Conservation (phyloP, 805 yeast genomes). For the Saccharomycopsis fibuligera region DNA sequence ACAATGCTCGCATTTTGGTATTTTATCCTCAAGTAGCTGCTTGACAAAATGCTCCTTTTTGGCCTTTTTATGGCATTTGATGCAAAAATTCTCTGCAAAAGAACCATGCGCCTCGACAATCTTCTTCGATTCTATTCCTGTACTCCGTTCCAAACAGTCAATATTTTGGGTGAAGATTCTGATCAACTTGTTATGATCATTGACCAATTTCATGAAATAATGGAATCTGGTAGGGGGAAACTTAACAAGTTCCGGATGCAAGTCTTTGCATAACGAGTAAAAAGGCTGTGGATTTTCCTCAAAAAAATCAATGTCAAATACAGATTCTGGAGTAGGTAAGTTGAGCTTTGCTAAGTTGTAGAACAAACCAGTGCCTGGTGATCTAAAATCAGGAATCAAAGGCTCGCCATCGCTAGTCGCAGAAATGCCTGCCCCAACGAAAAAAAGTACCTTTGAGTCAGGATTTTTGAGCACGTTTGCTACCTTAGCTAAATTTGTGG, state of each 20-base stretch:
- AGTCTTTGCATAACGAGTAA: conserved; percentile 73
- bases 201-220: conserved; percentile 57
- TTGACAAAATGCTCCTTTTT: conserved; percentile 15
- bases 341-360: conserved; percentile 67
- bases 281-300: conserved; percentile 74
- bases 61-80: conserved; percentile 55
- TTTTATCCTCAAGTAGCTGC: conserved; percentile 29
- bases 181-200: conserved; percentile 53
- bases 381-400: conserved; percentile 73
- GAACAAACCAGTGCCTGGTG: conserved; percentile 85
- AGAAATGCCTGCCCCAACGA: conserved; percentile 92
- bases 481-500: not conserved
- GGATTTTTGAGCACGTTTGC: conserved; percentile 21
- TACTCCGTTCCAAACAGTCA: conserved; percentile 82
- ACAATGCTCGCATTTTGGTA: conserved; percentile 59
- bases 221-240: conserved; percentile 82
- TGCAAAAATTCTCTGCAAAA: conserved; percentile 79
- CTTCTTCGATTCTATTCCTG: conserved; percentile 60
- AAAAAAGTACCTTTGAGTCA: conserved; percentile 45
- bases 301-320: conserved; percentile 83
- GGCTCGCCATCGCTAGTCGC: conserved; percentile 58
- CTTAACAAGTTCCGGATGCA: conserved; percentile 68
- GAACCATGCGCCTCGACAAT: conserved; percentile 95
- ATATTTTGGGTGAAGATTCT: conserved; percentile 90
- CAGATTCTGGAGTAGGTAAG: conserved; percentile 92